These are phyloP conservation scores for Neurospora sp. DNA, from an alignment of 495 filamentous ascomycete genomes.

Conservation along the genomic window DNA sequence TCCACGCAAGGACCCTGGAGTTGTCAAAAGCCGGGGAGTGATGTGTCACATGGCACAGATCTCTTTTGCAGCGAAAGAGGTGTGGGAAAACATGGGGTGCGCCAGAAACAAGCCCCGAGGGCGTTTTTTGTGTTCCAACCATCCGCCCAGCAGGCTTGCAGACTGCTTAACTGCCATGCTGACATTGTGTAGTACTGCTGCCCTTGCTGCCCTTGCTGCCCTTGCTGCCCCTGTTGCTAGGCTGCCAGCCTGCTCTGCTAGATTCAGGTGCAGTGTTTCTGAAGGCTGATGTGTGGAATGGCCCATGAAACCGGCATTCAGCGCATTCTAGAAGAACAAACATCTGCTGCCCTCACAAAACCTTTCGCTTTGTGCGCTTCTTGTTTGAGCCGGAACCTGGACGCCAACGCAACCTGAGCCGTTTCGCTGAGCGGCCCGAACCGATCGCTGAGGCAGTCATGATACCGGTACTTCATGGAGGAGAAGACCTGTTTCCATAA, in stretches of 20 bases:
- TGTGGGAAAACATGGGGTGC: constrained; percentile 21
- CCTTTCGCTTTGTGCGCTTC: background rate
- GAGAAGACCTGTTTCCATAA: background rate
- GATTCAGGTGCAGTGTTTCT: background rate
- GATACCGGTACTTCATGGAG: background rate
- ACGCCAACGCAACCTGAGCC: background rate
- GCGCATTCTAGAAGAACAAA: background rate
- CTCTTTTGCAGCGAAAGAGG: constrained; percentile 13
- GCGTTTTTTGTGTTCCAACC: constrained; percentile 17
- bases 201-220: background rate
- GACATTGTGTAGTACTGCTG: constrained; percentile 11
- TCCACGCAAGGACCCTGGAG: constrained; percentile 8
- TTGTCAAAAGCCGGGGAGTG: constrained; percentile 20
- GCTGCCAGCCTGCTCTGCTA: background rate
- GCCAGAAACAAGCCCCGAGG: constrained; percentile 15
- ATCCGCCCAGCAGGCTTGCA: constrained; percentile 13
- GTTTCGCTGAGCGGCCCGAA: background rate
- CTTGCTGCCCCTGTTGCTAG: background rate
- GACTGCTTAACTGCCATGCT: constrained; percentile 10
- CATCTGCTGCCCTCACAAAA: background rate
- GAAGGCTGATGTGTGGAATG: background rate
- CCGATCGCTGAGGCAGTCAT: background rate
- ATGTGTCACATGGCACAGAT: constrained; percentile 33
- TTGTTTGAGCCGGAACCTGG: background rate
- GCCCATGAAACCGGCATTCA: background rate